These are phyloP conservation scores for Sporisorium iseilematis-ciliati DNA, from an alignment of 1,284 basidiomycete species.

Conservation along the genomic window DNA sequence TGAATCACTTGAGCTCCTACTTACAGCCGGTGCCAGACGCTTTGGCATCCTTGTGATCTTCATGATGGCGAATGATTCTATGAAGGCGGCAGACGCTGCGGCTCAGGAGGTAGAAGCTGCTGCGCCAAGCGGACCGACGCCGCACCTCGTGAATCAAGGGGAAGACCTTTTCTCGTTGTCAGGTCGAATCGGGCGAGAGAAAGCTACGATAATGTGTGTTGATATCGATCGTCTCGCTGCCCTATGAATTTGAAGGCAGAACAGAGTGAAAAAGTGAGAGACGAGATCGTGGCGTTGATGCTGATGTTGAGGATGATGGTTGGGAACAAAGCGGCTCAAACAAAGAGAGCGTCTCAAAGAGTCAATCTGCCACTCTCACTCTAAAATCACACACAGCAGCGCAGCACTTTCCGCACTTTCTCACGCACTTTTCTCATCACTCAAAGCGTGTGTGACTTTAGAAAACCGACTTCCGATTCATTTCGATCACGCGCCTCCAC, in stretches of 20 bases:
- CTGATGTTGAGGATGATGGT: slow-evolving; percentile 1
- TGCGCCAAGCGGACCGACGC: slow-evolving; percentile 16
- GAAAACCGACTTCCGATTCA: slow-evolving; percentile 46
- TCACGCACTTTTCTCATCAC: not conserved
- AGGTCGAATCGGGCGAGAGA: not conserved
- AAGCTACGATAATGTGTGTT: not conserved
- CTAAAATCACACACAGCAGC: not conserved
- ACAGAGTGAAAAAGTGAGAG: not conserved
- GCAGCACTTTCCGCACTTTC: slow-evolving; percentile 8
- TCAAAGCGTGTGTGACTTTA: slow-evolving; percentile 9
- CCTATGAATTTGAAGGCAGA: not conserved
- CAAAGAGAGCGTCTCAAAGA: not conserved
- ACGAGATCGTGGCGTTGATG: not conserved
- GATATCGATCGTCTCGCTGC: slow-evolving; percentile 1
- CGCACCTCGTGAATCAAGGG: slow-evolving; percentile 11
- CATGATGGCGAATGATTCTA: slow-evolving; percentile 34
- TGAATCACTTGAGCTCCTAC: slow-evolving; percentile 10
- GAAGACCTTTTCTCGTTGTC: not conserved
- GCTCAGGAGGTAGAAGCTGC: slow-evolving; percentile 5
- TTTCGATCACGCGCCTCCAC: slow-evolving; percentile 34
- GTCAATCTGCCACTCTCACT: not conserved
- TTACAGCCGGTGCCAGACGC: slow-evolving; percentile 64
- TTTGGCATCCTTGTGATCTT: slow-evolving; percentile 69
- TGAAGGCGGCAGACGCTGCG: slow-evolving; percentile 6
- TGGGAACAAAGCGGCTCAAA: not conserved